Evolutionary conservation across 768 basidiomycete genomes (phyloP), one percentile per base, ranked within the genome.

Genomic region (Pulveroboletus ravenelii): DNA sequence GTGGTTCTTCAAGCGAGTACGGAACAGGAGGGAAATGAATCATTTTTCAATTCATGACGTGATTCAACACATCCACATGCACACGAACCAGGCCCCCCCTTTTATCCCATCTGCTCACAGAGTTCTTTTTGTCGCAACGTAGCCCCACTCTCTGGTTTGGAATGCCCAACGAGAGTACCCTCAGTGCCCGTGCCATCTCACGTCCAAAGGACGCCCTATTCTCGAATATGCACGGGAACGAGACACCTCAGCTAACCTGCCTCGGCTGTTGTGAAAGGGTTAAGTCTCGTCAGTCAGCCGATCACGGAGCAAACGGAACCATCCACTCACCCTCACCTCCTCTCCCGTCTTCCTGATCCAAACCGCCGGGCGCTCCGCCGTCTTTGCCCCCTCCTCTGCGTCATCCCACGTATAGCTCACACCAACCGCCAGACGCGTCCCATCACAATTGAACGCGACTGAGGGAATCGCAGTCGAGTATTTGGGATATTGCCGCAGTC

Each of bases 351-450:
- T 79, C 56, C 82, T 70, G 14, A 91, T 75, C 44, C 74, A 79
- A 6, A 91, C 68, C 47, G 76, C 74, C 0, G 86, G 85, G 8
- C 79, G 70, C 50, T 81, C 78, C 14, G 82, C 79, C 34, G 78
- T 78, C 65, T 82, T 87, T 32, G 78, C 70, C 10, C 86, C 87
- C 36, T 78, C 76, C 51, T 93, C 84, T 0, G 89, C 89, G 50
- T 91, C 84, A 58, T 95, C 93, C 86, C 91, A 93, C 10, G 86
- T 89, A 72, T 94, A 93, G 52, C 90, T 86, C 6, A 84, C 81
- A 0, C 82, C 93, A n/a, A 93, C 78, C 2, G 89, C 93, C 15
- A 95, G 70, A 53, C 84, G 84, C 32, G 80, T 78, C 1, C 93
- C 93, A 54, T 93, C 88, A 23, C 80, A 83, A 53, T 85, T 91